Conservation (phyloP, 2,329 filamentous ascomycete species). For the Colletotrichum limetticola region DNA sequence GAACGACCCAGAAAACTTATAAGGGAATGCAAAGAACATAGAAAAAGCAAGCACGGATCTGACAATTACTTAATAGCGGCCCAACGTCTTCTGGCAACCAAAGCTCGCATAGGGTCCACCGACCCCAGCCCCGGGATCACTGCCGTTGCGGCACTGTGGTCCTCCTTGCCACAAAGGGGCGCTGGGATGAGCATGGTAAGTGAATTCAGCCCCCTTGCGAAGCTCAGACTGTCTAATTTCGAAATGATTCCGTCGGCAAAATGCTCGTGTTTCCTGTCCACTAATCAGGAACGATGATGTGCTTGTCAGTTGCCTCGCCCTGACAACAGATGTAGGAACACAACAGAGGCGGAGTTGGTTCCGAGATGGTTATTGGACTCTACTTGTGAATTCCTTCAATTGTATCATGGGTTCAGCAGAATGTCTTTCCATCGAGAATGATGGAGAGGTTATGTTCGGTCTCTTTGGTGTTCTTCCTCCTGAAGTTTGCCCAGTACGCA, state of each 20-base stretch:
- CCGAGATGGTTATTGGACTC: background rate
- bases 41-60: background rate
- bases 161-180: background rate
- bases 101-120: conserved; percentile 20
- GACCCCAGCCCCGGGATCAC: background rate
- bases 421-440: background rate
- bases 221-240: conserved; percentile 2
- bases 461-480: background rate
- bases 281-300: background rate
- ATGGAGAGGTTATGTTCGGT: background rate
- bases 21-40: background rate
- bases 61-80: conserved; percentile 24
- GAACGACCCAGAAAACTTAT: conserved; percentile 5
- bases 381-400: background rate
- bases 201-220: background rate
- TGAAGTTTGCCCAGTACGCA: background rate
- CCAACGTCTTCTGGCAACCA: conserved; percentile 3
- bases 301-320: background rate
- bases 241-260: background rate
- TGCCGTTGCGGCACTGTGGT: conserved; percentile 19
- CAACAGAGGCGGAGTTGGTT: background rate
- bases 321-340: background rate
- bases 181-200: conserved; percentile 11
- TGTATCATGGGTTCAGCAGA: background rate
- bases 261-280: background rate